Evolutionary conservation across 108 stramenopile genomes (phyloP), one percentile per base, ranked within the genome.

Genomic region (Cyclotella atomus): DNA sequence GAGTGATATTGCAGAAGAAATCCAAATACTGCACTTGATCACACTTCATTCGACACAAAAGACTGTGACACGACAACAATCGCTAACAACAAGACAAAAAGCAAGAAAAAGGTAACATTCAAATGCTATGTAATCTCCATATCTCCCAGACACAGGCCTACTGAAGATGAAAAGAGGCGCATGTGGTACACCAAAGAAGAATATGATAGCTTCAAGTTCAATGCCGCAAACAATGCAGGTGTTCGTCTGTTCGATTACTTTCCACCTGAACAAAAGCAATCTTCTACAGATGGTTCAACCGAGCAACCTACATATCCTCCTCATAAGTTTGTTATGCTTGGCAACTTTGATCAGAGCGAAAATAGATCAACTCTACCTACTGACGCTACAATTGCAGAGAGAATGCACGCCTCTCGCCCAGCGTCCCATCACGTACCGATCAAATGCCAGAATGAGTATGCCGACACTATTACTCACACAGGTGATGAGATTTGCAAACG

Each of bases 111-210:
- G 20, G 20, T 23, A 19, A 52, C 20, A 23, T 10, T 21, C 10
- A 52, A 23, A 23, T 52, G 52, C 20, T n/a, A 2, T 34, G 12
- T 9, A 15, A 10, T 16, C 57, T 33, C 15, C 1, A 33, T 32
- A 32, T n/a, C 1, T n/a, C 33, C n/a, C n/a, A n/a, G n/a, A n/a
- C n/a, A n/a, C n/a, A n/a, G n/a, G n/a, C 57, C 30, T 19, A 44
- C 62, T 23, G 21, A 16, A 17, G 20, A 43, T 5, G 69, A 70
- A 38, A 70, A 70, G 23, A 28, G 28, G 29, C 29, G 7, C 32
- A 70, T 70, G 35, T 70, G 69, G 69, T 70, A 70, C 69, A 45
- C 23, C 19, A 27, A 28, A 59, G 29, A 70, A 2, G 69, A 70
- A 19, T 70, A 59, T 23, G 57, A 33, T 30, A 21, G 56, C 23